Base-by-base conservation (phyloP, 768 basidiomycete species). In the Thelephora ganbajun region DNA sequence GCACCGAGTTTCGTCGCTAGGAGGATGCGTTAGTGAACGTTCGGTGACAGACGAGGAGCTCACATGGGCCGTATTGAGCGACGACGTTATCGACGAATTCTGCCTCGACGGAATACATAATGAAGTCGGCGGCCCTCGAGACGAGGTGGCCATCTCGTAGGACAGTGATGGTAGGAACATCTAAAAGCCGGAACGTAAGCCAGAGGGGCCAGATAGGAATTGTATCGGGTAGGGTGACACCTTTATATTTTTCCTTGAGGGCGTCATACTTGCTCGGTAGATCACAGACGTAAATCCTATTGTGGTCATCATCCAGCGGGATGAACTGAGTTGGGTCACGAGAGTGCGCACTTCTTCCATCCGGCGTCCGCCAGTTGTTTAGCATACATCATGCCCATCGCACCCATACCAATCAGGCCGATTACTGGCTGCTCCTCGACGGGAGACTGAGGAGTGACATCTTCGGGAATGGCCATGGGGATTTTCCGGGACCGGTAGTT, bases 301-400 rank as follows among this genome's bases (percentile, higher is more conserved):
- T 19, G 22, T 33, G 47, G 44, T 48, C 42, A 50, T 44, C 50
- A 43, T 33, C 37, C 34, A 30, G 44, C 30, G 16, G 16, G 11
- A 41, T 30, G 46, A 43, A 23, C 18, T n/a, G 19, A 11, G 22
- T 2, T 19, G 6, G 6, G 6, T 14, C 7, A 33, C n/a, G 19
- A 52, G 59, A 46, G 19, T 22, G 30, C 71, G 50, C 51, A 91
- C 93, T 79, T 84, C 63, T 80, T 76, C 81, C 89, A 91, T 1
- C 94, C 92, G 9, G 82, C 91, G 5, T 70, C 68, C 11, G 80
- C 75, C 20, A 99, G 69, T n/a, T 69, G 61, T 14, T 71, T 73
- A 0, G 91, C 90, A 61, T 97, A 98, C 91, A 98, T 90, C 58
- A 69, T 70, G 2, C 94, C 94, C 94, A 98, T 98, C 44, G 86